Conservation (phyloP, 2,329 filamentous ascomycete species). For the Cytospora leucostoma region DNA sequence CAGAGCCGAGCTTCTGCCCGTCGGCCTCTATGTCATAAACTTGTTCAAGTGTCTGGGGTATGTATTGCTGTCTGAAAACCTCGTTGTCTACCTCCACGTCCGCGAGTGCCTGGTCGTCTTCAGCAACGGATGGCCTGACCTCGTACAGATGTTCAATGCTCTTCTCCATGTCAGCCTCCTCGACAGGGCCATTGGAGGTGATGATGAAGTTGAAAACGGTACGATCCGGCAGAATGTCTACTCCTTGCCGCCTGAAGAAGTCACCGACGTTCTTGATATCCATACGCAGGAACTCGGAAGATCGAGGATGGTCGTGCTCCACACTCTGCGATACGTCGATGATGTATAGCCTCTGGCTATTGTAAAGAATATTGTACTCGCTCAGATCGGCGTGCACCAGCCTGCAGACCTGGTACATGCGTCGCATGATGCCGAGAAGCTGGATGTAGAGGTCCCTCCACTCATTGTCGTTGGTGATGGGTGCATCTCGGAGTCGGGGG, state of each 20-base stretch:
- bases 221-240: constrained; percentile 78
- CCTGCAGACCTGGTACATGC: constrained; percentile 87
- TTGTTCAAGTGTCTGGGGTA: constrained; percentile 92
- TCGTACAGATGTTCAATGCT: constrained; percentile 69
- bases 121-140: constrained; percentile 46
- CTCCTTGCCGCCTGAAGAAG: constrained; percentile 85
- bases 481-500: constrained; percentile 85
- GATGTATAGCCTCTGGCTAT: constrained; percentile 80
- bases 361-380: constrained; percentile 96
- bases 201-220: constrained; percentile 85
- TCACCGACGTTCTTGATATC: constrained; percentile 96
- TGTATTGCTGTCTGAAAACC: constrained; percentile 94
- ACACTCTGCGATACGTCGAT: constrained; percentile 98
- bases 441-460: constrained; percentile 83
- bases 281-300: constrained; percentile 93
- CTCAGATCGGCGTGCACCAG: constrained; percentile 95
- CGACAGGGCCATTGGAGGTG: constrained; percentile 57
- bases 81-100: constrained; percentile 79
- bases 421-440: constrained; percentile 83
- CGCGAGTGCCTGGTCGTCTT: constrained; percentile 42
- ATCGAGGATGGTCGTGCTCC: constrained; percentile 92
- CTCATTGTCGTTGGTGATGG: constrained; percentile 67
- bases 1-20: constrained; percentile 72
- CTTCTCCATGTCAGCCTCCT: constrained; percentile 61
- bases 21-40: constrained; percentile 97